These are phyloP conservation scores for Leccinum angustisporum DNA, from an alignment of 1,284 basidiomycete genomes.

Conservation along the genomic window DNA sequence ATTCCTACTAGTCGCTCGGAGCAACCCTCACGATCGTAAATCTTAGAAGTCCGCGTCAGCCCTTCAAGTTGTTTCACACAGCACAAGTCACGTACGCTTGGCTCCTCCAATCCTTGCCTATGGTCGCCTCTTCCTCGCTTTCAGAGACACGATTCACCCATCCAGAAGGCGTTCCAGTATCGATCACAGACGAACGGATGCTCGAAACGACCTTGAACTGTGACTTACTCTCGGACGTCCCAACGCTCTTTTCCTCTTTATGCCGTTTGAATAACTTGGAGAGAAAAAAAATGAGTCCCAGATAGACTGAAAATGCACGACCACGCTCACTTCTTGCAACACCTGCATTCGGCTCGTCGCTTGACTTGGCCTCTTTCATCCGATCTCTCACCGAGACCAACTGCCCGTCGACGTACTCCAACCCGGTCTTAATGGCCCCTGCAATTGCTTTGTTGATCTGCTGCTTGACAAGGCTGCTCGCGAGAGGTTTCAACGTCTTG, in stretches of 20 bases:
- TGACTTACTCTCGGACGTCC: slow-evolving; percentile 47
- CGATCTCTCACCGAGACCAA: slow-evolving; percentile 77
- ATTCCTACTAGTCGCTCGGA: background rate
- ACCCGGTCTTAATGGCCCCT: slow-evolving; percentile 66
- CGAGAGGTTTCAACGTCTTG: slow-evolving; percentile 77
- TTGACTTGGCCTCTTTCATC: slow-evolving; percentile 47
- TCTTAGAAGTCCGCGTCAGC: slow-evolving; percentile 12
- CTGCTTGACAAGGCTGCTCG: slow-evolving; percentile 83
- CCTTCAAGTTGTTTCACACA: background rate
- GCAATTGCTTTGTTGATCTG: slow-evolving; percentile 85
- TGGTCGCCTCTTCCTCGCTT: slow-evolving; percentile 48
- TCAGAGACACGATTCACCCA: slow-evolving; percentile 70
- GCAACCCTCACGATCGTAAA: slow-evolving; percentile 12
- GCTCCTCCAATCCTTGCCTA: slow-evolving; percentile 64
- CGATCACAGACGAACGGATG: slow-evolving; percentile 64
- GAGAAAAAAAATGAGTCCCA: background rate
- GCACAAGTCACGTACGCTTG: slow-evolving; percentile 49
- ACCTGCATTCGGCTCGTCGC: slow-evolving; percentile 55
- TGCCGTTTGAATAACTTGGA: slow-evolving; percentile 58
- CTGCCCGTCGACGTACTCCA: slow-evolving; percentile 88
- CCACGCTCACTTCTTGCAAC: slow-evolving; percentile 59
- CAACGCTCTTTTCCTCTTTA: slow-evolving; percentile 48
- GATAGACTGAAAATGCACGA: background rate
- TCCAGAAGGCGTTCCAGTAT: slow-evolving; percentile 65
- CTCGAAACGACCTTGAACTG: slow-evolving; percentile 69